Evolutionary conservation across 2,329 filamentous ascomycete genomes (phyloP), one percentile per base, ranked within the genome.

Genomic region (Cadophora sp.): DNA sequence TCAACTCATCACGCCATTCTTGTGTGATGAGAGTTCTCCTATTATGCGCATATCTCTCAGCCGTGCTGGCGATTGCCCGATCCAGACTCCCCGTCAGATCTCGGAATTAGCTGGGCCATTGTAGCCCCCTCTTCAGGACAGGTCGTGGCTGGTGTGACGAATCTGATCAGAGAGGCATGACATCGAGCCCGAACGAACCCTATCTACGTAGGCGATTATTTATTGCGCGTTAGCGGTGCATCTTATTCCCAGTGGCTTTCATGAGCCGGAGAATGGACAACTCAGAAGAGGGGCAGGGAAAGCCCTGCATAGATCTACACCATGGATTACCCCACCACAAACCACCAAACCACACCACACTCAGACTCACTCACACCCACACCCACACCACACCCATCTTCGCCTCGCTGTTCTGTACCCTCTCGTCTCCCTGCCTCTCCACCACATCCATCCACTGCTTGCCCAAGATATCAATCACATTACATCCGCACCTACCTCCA

Each of bases 271-370:
- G 9, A 53, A 19, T 50, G 19, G 19, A 50, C 55, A 46, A 31
- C 48, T 55, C 51, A 55, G 29, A 55, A 43, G 26, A 24, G 6
- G 11, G 24, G 37, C 37, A 64, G 69, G 68, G 64, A 67, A 14
- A 63, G 55, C 68, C 70, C 67, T 73, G 72, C 56, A 65, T 34
- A 40, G 70, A 73, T 73, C 72, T 61, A 16, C 68, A 22, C 37
- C 61, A 68, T n/a, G 53, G 71, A 71, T 69, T 24, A 53, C 63
- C 59, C 48, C 58, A 64, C 64, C 31, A 34, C 31, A 5, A 34
- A 68, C 59, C 40, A 37, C 24, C 43, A 22, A 43, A n/a, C n/a
- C n/a, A n/a, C n/a, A n/a, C n/a, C 53, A 55, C 34, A 34, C 31
- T 11, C 31, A n/a, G n/a, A n/a, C n/a, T 34, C 4, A 34, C 11